These are phyloP conservation scores for Ascobolus immersus DNA, from an alignment of 495 filamentous ascomycete species.

Conservation along the genomic window DNA sequence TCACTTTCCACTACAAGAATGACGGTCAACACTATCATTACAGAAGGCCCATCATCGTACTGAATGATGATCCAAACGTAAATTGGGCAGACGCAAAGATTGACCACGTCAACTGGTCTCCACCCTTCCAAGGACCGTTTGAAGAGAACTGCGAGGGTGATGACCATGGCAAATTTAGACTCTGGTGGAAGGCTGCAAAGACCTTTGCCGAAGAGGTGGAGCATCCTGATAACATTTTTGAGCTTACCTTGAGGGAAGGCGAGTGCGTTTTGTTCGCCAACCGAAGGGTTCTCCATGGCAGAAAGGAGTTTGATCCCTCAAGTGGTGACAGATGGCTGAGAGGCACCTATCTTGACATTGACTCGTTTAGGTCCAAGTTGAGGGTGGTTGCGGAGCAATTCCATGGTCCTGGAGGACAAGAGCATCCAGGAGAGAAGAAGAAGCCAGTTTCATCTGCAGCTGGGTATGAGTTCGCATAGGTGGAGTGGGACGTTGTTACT, in stretches of 20 bases:
- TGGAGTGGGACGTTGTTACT: too few relatives aligned
- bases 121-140: constrained; percentile 36
- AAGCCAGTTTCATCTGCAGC: too few relatives aligned
- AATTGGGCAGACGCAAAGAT: constrained; percentile 10
- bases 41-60: constrained; percentile 28
- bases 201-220: constrained; percentile 26
- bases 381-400: constrained; percentile 18
- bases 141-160: constrained; percentile 4
- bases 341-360: constrained; percentile 55
- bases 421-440: too few relatives aligned
- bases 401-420: neutral
- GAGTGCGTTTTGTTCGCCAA: constrained; percentile 80
- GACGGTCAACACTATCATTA: constrained; percentile 34
- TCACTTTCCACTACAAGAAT: constrained; percentile 47
- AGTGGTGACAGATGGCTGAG: constrained; percentile 52
- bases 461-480: too few relatives aligned
- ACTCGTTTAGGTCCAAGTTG: constrained; percentile 33
- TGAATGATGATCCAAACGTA: constrained; percentile 10
- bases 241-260: constrained; percentile 49
- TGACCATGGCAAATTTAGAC: neutral
- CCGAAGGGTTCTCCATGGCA: constrained; percentile 48
- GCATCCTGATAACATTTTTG: constrained; percentile 25
- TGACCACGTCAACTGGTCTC: constrained; percentile 38
- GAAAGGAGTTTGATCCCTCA: constrained; percentile 37
- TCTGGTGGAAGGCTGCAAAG: constrained; percentile 15